Evolutionary conservation across 805 yeast species (phyloP).

Genomic region (Hanseniaspora singularis): DNA sequence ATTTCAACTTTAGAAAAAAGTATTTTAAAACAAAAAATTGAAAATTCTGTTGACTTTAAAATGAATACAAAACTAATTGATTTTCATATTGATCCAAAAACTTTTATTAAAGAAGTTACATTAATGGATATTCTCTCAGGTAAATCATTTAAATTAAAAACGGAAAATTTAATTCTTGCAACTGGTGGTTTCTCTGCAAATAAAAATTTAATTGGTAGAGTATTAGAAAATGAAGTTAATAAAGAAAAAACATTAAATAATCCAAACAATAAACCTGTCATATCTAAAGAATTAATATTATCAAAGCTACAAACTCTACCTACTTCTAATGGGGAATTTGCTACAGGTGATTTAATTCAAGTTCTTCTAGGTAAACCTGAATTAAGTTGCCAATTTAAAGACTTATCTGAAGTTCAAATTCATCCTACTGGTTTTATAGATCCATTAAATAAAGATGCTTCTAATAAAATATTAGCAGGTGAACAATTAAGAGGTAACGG

Average conservation of each 20-base stretch:
- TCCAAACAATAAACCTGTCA: not conserved
- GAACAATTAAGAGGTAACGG: constrained; percentile 51
- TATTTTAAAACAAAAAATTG: constrained; percentile 25
- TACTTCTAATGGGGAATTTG: constrained; percentile 44
- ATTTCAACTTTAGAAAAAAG: constrained; percentile 35
- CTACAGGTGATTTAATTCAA: constrained; percentile 38
- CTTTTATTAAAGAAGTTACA: constrained; percentile 3
- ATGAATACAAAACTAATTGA: constrained; percentile 32
- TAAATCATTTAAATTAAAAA: constrained; percentile 30
- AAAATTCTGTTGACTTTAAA: constrained; percentile 28
- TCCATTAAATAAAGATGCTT: constrained; percentile 30
- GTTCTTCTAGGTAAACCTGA: constrained; percentile 41
- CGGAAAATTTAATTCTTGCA: constrained; percentile 36
- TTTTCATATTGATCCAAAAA: constrained; percentile 23
- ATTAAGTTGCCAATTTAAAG: constrained; percentile 39
- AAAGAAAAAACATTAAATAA: not conserved
- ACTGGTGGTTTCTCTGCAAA: constrained; percentile 47
- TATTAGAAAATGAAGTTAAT: constrained; percentile 33
- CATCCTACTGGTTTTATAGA: constrained; percentile 54
- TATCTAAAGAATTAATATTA: constrained; percentile 9
- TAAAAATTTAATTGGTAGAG: constrained; percentile 29
- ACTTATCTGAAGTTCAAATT: constrained; percentile 49
- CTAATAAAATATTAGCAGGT: constrained; percentile 47
- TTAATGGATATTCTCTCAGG: constrained; percentile 30
- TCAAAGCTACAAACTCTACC: constrained; percentile 34